Conservation (phyloP, 345 rosid species). For the Dovyalis caffra region DNA sequence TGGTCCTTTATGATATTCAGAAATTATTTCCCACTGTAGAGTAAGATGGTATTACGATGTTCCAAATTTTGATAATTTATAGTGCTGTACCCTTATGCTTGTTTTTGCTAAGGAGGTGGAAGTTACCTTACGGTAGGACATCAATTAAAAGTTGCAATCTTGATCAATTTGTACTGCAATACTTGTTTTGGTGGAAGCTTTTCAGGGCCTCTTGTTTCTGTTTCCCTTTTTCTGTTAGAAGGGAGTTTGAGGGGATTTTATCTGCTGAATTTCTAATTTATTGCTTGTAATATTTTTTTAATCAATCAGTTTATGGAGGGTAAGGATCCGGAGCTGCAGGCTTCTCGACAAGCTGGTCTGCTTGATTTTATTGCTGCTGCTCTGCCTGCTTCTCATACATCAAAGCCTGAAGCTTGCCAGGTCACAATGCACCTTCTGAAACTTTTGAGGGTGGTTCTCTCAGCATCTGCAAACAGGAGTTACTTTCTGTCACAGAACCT, state of each 20-base stretch:
- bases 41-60: constrained; percentile 1
- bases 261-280: constrained; percentile 13
- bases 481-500: constrained; percentile 76
- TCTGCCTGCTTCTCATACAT: constrained; percentile 73
- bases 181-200: background rate
- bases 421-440: constrained; percentile 64
- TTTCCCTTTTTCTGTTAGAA: background rate
- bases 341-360: constrained; percentile 75
- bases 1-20: too few species aligned
- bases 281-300: constrained; percentile 15
- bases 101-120: too few species aligned
- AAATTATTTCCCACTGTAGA: background rate
- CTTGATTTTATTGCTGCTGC: constrained; percentile 79
- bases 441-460: constrained; percentile 62
- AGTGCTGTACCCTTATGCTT: background rate
- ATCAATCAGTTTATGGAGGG: constrained; percentile 63
- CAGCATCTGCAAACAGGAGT: constrained; percentile 57
- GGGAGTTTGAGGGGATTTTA: background rate
- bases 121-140: background rate
- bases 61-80: background rate
- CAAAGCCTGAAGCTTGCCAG: constrained; percentile 81
- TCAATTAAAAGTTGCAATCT: background rate
- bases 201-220: background rate
- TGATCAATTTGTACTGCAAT: background rate
- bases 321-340: constrained; percentile 69